Evolutionary conservation across 2,329 filamentous ascomycete genomes (phyloP), one percentile per base, ranked within the genome.

Genomic region (Colletotrichum shisoi): DNA sequence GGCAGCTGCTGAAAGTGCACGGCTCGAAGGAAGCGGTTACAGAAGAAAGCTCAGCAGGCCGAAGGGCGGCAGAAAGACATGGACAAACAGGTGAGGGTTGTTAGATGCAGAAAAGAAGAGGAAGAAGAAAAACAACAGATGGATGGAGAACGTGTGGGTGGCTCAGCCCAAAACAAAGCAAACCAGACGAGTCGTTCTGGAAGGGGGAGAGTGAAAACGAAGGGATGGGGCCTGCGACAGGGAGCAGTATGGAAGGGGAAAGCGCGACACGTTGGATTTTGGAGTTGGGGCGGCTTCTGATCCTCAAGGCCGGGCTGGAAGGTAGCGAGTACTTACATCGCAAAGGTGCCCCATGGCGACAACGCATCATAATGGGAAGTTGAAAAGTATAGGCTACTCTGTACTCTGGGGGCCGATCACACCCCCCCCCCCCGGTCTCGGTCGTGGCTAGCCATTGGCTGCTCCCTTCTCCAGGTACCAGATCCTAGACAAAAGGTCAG

Each of bases 131-230:
- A 60, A 68, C 51, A 62, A 60, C 54, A 39, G 49, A 67, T 59
- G 31, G 49, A 67, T 59, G 66, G 66, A 67, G 66, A 53, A 66
- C 12, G 52, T 68, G 63, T 58, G 66, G 62, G 66, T 68, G 66
- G 66, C 66, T 67, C 66, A 45, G 62, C 57, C 57, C 65, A 64
- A 68, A 67, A 68, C 62, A 68, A 34, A 57, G 56, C 40, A 58
- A 54, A 51, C 61, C 62, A 56, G 56, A 66, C 52, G 62, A 67
- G 62, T 57, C 62, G 31, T 67, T 67, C 52, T 67, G 63, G 66
- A 68, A 68, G 66, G 62, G 65, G 66, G 62, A 67, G 49, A 67
- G 46, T 48, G 66, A 68, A 68, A 68, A 68, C 62, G 66, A 68
- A 68, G 66, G 66, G 66, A 68, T 65, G 57, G 56, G 57, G 57